Conservation (phyloP, 2,329 filamentous ascomycete genomes). For the Emericellopsis cladophorae region DNA sequence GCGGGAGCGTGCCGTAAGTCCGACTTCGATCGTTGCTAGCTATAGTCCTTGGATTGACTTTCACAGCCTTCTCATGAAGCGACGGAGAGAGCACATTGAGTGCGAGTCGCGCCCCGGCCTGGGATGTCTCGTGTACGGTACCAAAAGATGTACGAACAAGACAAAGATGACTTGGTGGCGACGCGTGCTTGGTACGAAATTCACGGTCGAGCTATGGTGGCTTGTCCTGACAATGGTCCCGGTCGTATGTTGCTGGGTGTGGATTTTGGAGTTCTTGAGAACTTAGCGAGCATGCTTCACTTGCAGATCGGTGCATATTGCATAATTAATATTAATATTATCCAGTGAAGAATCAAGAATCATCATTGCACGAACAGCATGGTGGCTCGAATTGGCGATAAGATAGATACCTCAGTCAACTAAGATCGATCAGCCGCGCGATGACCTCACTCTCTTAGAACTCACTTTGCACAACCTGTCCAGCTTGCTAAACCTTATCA, state of each 20-base stretch:
- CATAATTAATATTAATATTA: too few species aligned
- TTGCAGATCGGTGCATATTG: too few species aligned
- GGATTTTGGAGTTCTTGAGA: slow-evolving; percentile 10
- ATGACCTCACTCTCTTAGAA: too few species aligned
- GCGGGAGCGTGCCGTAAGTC: slow-evolving; percentile 44
- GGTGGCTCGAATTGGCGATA: too few species aligned
- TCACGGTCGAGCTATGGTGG: slow-evolving; percentile 37
- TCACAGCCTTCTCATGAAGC: slow-evolving; percentile 41
- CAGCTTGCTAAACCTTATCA: too few species aligned
- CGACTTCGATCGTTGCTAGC: neutral
- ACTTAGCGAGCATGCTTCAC: neutral
- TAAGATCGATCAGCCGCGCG: too few species aligned
- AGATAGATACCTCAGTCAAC: too few species aligned
- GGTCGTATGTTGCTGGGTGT: slow-evolving; percentile 24
- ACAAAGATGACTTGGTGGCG: slow-evolving; percentile 30
- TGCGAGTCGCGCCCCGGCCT: slow-evolving; percentile 45
- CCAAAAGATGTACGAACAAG: slow-evolving; percentile 29
- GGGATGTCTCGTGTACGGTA: slow-evolving; percentile 42
- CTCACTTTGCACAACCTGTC: too few species aligned
- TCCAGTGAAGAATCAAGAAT: too few species aligned
- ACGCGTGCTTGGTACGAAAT: slow-evolving; percentile 27
- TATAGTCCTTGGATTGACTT: neutral
- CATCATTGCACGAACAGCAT: too few species aligned
- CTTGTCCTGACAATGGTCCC: slow-evolving; percentile 28
- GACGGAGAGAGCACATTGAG: slow-evolving; percentile 45